Evolutionary conservation across 495 filamentous ascomycete species (phyloP).

Genomic region (Lophiostoma macrostomum): DNA sequence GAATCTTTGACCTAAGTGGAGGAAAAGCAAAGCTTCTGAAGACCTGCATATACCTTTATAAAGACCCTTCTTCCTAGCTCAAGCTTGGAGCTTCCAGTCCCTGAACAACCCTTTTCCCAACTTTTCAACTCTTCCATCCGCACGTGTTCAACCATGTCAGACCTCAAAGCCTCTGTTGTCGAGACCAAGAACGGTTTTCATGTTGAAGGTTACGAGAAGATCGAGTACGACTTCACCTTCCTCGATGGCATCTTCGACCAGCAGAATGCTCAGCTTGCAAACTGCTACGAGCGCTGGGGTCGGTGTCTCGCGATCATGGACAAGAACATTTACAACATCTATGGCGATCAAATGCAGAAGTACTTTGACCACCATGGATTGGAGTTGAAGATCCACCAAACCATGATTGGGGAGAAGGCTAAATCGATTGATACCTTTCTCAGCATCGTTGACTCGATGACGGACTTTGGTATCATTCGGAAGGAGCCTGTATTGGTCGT

Average conservation of each 20-base stretch:
- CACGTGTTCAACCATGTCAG: too few relatives aligned
- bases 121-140: too few relatives aligned
- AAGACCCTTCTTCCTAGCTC: too few relatives aligned
- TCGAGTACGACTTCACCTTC: slow-evolving; percentile 65
- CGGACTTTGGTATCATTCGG: slow-evolving; percentile 59
- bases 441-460: slow-evolving; percentile 62
- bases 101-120: too few relatives aligned
- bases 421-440: slow-evolving; percentile 61
- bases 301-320: slow-evolving; percentile 60
- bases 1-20: too few relatives aligned
- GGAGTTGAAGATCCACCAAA: slow-evolving; percentile 58
- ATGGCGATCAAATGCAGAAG: slow-evolving; percentile 54
- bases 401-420: slow-evolving; percentile 62
- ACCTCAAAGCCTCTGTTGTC: slow-evolving; percentile 56
- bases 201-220: slow-evolving; percentile 63
- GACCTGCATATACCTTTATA: too few relatives aligned
- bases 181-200: slow-evolving; percentile 57
- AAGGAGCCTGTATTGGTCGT: slow-evolving; percentile 44
- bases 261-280: slow-evolving; percentile 51
- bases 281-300: slow-evolving; percentile 57
- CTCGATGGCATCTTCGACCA: slow-evolving; percentile 59
- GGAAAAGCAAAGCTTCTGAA: too few relatives aligned
- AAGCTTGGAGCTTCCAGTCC: too few relatives aligned
- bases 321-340: slow-evolving; percentile 57
- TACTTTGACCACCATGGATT: slow-evolving; percentile 58